phyloP scores from a whole-genome alignment of 2,329 filamentous ascomycete genomes.

The Periconia sp. region DNA sequence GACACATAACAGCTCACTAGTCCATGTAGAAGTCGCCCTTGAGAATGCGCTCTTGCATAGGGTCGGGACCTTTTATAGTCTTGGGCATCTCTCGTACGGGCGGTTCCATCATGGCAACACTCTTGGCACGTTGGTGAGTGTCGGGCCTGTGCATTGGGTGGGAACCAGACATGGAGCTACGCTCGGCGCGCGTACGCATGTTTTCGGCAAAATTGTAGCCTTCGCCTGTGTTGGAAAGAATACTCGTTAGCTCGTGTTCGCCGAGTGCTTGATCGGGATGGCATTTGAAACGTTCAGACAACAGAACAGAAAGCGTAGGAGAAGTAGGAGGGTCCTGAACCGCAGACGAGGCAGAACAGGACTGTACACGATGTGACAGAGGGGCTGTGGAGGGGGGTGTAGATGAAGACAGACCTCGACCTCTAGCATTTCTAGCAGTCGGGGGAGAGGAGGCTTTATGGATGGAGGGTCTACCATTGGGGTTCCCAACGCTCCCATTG shows the following conservation, averaged over 20 bases:
- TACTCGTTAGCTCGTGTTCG: constrained; percentile 64
- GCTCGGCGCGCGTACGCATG: constrained; percentile 87
- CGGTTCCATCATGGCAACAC: constrained; percentile 63
- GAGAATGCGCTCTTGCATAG: constrained; percentile 94
- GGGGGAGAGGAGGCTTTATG: constrained; percentile 53
- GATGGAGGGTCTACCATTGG: constrained; percentile 63
- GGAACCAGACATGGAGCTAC: constrained; percentile 60
- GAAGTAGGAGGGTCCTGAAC: constrained; percentile 20
- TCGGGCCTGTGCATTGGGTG: constrained; percentile 30
- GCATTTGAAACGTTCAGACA: constrained; percentile 33
- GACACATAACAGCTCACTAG: constrained; percentile 45
- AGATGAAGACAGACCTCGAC: constrained; percentile 60
- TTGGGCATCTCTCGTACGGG: constrained; percentile 62
- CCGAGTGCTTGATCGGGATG: constrained; percentile 32
- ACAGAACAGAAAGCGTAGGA: constrained; percentile 28
- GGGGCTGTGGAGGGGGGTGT: constrained; percentile 33
- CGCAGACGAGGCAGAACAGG: constrained; percentile 19
- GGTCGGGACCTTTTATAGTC: constrained; percentile 67
- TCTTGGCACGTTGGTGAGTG: constrained; percentile 68
- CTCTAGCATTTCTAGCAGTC: constrained; percentile 57
- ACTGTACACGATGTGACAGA: constrained; percentile 23
- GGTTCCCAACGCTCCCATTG: constrained; percentile 54
- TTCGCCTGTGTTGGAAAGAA: constrained; percentile 71
- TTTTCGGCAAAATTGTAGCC: constrained; percentile 98
- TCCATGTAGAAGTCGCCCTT: constrained; percentile 99